A percentile compares a stretch with the other conserved stretches of the same genome.
Conservation (phyloP, 192 early-diverging fungal species). For the Backusella tuberculispora region DNA sequence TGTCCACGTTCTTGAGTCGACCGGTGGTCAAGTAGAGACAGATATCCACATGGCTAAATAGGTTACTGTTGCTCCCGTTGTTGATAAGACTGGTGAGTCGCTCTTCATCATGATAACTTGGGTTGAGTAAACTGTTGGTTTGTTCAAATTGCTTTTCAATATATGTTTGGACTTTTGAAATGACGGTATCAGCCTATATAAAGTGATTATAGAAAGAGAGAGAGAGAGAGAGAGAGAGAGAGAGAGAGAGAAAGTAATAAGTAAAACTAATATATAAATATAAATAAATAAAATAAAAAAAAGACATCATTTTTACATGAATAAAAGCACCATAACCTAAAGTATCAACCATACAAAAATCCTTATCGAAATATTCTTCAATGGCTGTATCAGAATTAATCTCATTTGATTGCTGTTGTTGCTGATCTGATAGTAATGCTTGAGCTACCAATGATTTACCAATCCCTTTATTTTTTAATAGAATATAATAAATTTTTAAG, state of each 20-base stretch:
- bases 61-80: conserved; percentile 21
- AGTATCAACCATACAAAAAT: conserved; percentile 41
- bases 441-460: conserved; percentile 37
- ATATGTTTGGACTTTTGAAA: conserved; percentile 29
- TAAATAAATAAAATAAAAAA: background rate
- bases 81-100: background rate
- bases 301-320: conserved; percentile 29
- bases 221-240: too few species aligned
- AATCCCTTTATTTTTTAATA: conserved; percentile 29
- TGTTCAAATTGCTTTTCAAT: conserved; percentile 39
- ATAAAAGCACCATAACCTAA: conserved; percentile 40
- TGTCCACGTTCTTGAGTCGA: conserved; percentile 70
- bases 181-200: conserved; percentile 32
- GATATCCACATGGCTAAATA: conserved; percentile 44
- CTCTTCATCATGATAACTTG: conserved; percentile 21
- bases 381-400: background rate
- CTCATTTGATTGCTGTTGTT: conserved; percentile 14
- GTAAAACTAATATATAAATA: background rate
- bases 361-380: conserved; percentile 14
- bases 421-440: conserved; percentile 24
- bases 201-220: too few species aligned
- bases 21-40: conserved; percentile 59
- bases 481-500: background rate
- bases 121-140: conserved; percentile 31
- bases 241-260: too few species aligned